These are phyloP conservation scores for Apocynum venetum DNA, from an alignment of 257 asterid species.

Conservation along the genomic window DNA sequence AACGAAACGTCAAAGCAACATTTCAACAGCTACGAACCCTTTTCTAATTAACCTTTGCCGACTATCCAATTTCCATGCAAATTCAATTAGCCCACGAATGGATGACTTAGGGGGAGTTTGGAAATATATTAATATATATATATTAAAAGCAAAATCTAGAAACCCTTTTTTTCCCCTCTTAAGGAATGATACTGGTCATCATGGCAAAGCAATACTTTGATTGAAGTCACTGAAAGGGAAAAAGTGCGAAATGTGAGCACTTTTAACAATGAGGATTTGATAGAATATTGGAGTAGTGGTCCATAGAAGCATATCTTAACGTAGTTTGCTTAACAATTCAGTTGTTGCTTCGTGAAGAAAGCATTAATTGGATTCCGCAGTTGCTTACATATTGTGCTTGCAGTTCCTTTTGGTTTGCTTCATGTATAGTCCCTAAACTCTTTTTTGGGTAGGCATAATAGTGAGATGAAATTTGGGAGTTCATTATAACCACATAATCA, in stretches of 20 bases:
- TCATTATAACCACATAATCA: too few species aligned
- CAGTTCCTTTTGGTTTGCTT: not conserved
- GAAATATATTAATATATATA: too few species aligned
- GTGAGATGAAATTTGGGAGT: too few species aligned
- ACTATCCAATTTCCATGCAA: not conserved
- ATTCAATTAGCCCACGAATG: too few species aligned
- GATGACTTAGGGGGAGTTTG: too few species aligned
- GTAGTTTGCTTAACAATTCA: not conserved
- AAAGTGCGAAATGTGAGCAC: not conserved
- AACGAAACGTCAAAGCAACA: slow-evolving; percentile 14
- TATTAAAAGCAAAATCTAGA: too few species aligned
- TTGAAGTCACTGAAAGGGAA: not conserved
- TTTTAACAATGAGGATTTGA: not conserved
- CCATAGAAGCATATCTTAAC: not conserved
- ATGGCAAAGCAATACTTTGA: not conserved
- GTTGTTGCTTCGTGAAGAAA: not conserved
- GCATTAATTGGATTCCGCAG: not conserved
- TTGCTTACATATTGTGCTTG: too few species aligned
- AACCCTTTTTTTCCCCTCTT: not conserved
- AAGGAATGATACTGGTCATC: not conserved
- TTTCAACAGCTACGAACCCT: not conserved
- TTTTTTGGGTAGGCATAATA: not conserved
- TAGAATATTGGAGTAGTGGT: not conserved
- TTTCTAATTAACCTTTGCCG: not conserved
- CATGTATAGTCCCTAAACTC: not conserved